A percentile compares a stretch with the other conserved stretches of the same genome.
Evolutionary conservation across 2,329 filamentous ascomycete species (phyloP).

Genomic region (Penicillium fuscoglaucum): DNA sequence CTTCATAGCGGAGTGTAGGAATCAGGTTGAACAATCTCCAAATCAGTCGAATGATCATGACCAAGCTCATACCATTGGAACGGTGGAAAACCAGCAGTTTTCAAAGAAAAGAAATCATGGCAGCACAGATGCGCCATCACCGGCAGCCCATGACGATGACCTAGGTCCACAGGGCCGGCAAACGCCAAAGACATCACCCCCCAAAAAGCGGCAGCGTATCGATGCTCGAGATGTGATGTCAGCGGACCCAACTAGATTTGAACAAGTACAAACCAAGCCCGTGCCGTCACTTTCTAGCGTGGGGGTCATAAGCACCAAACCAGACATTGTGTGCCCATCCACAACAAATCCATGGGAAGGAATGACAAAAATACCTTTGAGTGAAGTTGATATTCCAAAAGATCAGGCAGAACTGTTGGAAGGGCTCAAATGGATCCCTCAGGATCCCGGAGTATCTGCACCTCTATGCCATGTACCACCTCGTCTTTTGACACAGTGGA

Average conservation of each 20-base stretch:
- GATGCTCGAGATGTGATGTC: neutral
- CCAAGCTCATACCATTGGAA: neutral
- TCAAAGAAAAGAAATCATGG: slow-evolving; percentile 18
- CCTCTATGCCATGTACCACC: slow-evolving; percentile 39
- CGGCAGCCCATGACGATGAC: neutral
- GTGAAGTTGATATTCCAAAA: slow-evolving; percentile 48
- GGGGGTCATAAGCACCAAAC: neutral
- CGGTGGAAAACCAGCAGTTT: neutral
- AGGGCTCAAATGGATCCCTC: slow-evolving; percentile 38
- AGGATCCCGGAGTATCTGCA: slow-evolving; percentile 27
- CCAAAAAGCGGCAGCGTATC: slow-evolving; percentile 20
- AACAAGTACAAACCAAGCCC: neutral
- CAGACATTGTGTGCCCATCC: neutral
- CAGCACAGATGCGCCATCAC: slow-evolving; percentile 1
- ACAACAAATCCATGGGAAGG: slow-evolving; percentile 31
- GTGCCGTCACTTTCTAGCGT: neutral
- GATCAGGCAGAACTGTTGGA: slow-evolving; percentile 55
- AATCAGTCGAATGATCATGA: neutral
- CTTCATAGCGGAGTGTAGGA: neutral
- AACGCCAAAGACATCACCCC: neutral
- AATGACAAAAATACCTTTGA: slow-evolving; percentile 41
- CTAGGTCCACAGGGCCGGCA: neutral
- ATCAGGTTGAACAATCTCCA: neutral
- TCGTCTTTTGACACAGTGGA: slow-evolving; percentile 39
- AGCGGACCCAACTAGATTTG: neutral